phyloP scores from a whole-genome alignment of 2,329 filamentous ascomycete species.

The Xylariales sp. region DNA sequence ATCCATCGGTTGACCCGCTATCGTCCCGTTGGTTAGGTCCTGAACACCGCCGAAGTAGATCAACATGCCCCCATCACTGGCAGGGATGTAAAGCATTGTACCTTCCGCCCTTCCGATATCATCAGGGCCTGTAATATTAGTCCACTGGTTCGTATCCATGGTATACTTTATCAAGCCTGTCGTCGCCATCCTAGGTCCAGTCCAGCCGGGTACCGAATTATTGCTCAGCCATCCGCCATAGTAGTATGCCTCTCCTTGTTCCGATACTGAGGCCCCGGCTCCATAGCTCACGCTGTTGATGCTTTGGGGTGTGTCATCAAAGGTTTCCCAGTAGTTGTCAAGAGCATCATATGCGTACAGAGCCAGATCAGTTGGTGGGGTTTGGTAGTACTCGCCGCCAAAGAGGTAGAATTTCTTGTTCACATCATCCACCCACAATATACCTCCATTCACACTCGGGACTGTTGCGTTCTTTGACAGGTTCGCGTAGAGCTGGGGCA shows the following conservation, averaged over 20 bases:
- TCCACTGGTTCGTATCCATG: constrained; percentile 47
- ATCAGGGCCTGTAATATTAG: constrained; percentile 51
- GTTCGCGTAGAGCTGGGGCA: constrained; percentile 44
- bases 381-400: constrained; percentile 49
- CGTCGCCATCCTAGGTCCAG: constrained; percentile 40
- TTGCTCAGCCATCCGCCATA: constrained; percentile 60
- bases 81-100: constrained; percentile 54
- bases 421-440: constrained; percentile 55
- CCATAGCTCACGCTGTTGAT: constrained; percentile 51
- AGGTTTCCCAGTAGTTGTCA: constrained; percentile 50
- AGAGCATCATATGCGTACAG: constrained; percentile 56
- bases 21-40: constrained; percentile 43
- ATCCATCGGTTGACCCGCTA: constrained; percentile 39
- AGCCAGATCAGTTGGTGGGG: constrained; percentile 39
- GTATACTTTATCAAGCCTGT: constrained; percentile 51
- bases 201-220: constrained; percentile 46
- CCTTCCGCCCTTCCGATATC: constrained; percentile 53
- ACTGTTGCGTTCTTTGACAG: constrained; percentile 54
- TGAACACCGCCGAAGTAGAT: constrained; percentile 59
- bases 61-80: constrained; percentile 54
- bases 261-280: constrained; percentile 49
- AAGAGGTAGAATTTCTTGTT: constrained; percentile 62
- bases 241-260: constrained; percentile 54
- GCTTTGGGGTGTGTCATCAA: constrained; percentile 30
- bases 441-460: constrained; percentile 40